Evolutionary conservation across 495 filamentous ascomycete species (phyloP).

Genomic region (Aspergillus homomorphus): DNA sequence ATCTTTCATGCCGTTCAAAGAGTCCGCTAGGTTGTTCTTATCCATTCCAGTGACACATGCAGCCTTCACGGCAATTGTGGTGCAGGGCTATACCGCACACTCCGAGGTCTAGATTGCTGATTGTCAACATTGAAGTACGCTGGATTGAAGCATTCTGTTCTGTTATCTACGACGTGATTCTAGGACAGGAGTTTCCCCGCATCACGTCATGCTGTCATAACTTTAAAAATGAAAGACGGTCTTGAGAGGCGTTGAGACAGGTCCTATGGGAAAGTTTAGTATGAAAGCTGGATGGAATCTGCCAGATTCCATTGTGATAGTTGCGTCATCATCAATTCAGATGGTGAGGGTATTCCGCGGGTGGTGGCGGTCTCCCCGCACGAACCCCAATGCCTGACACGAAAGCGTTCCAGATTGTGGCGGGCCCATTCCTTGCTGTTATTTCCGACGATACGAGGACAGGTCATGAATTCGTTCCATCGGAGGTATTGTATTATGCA

Average conservation of each 20-base stretch:
- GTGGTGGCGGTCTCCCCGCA: background rate
- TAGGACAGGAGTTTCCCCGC: background rate
- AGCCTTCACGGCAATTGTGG: too few species aligned
- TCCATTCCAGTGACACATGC: too few species aligned
- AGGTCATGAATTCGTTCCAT: background rate
- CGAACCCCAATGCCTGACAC: background rate
- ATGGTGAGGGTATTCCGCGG: background rate
- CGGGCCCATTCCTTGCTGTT: too few species aligned
- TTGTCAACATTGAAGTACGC: too few species aligned
- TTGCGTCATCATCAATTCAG: background rate
- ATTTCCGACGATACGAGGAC: background rate
- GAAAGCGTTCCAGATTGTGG: too few species aligned
- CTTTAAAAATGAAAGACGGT: too few species aligned
- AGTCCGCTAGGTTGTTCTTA: too few species aligned
- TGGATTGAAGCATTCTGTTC: too few species aligned
- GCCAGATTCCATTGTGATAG: background rate
- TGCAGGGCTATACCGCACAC: too few species aligned
- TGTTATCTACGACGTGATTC: background rate
- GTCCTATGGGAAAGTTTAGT: background rate
- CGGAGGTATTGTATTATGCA: background rate
- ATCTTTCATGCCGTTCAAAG: too few species aligned
- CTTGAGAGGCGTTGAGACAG: background rate
- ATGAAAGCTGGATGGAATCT: background rate
- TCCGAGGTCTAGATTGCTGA: too few species aligned
- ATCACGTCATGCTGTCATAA: background rate